Conservation (phyloP, 2,329 filamentous ascomycete genomes). For the Exophiala xenobiotica region DNA sequence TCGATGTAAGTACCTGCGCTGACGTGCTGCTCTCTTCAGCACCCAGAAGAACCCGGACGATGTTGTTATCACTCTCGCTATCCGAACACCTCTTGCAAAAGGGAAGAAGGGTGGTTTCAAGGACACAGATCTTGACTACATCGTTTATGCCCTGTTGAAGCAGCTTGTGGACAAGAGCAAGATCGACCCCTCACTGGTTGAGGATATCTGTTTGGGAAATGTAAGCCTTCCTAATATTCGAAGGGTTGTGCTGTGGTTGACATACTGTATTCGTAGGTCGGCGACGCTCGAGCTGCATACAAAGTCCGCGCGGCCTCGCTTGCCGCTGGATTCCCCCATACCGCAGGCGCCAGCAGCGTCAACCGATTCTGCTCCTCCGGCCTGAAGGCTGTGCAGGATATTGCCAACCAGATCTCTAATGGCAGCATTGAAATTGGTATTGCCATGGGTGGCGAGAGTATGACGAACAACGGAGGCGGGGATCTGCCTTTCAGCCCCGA, state of each 20-base stretch:
- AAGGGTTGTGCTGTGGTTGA: too few species aligned
- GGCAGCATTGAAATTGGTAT: constrained; percentile 86
- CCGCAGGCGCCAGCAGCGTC: constrained; percentile 73
- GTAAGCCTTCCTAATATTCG: too few species aligned
- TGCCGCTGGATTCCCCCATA: constrained; percentile 91
- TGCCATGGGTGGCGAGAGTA: constrained; percentile 83
- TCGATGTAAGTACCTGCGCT: background rate
- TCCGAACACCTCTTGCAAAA: constrained; percentile 86
- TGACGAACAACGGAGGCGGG: constrained; percentile 64
- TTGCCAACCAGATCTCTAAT: constrained; percentile 78
- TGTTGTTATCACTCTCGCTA: constrained; percentile 89
- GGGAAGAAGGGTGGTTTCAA: constrained; percentile 91
- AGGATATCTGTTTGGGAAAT: constrained; percentile 91
- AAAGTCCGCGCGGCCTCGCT: constrained; percentile 85
- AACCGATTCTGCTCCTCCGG: constrained; percentile 98
- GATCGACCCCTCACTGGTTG: constrained; percentile 75
- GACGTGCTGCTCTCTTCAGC: constrained; percentile 47
- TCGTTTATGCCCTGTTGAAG: constrained; percentile 80
- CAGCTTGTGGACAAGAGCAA: constrained; percentile 70
- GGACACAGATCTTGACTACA: constrained; percentile 84
- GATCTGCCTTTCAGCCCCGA: constrained; percentile 77
- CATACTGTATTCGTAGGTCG: constrained; percentile 59
- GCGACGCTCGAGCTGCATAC: constrained; percentile 82
- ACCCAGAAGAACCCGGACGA: constrained; percentile 93
- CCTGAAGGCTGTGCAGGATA: constrained; percentile 91